Evolutionary conservation across 805 yeast genomes (phyloP).

Genomic region (Tetrapisispora phaffii): DNA sequence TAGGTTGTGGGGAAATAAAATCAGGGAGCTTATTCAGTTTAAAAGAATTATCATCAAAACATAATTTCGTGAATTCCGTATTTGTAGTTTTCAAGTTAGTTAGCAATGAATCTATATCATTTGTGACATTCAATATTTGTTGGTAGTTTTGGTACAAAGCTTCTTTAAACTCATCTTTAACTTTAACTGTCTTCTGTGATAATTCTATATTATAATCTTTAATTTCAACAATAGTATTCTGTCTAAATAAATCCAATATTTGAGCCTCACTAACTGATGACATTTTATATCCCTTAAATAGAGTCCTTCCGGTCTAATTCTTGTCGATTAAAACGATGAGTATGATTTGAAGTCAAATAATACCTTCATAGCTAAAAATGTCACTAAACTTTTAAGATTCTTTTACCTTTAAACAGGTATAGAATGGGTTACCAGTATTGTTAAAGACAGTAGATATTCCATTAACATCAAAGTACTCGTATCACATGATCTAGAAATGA

Average conservation of each 20-base stretch:
- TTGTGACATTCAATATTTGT: slow-evolving; percentile 21
- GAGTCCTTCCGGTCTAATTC: too few relatives aligned
- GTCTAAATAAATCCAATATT: slow-evolving; percentile 3
- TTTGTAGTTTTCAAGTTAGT: slow-evolving; percentile 14
- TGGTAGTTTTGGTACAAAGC: slow-evolving; percentile 18
- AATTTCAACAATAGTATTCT: slow-evolving; percentile 4
- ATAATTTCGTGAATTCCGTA: slow-evolving; percentile 19
- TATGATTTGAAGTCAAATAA: too few relatives aligned
- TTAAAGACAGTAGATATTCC: too few relatives aligned
- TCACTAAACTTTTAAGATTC: too few relatives aligned
- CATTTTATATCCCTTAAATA: neutral
- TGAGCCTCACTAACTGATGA: neutral
- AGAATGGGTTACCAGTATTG: too few relatives aligned
- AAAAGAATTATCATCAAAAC: slow-evolving; percentile 23
- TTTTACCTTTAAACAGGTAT: too few relatives aligned
- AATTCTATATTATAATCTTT: slow-evolving; percentile 12
- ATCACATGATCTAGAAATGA: too few relatives aligned
- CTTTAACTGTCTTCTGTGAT: slow-evolving; percentile 8
- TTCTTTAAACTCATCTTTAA: slow-evolving; percentile 13
- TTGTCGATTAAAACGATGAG: too few relatives aligned
- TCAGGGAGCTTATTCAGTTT: slow-evolving; percentile 18
- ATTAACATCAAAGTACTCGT: too few relatives aligned
- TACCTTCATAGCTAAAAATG: too few relatives aligned
- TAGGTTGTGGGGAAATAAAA: neutral
- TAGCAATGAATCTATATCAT: slow-evolving; percentile 12